Evolutionary conservation across 2,329 filamentous ascomycete species (phyloP).

Genomic region (Colletotrichum scovillei): DNA sequence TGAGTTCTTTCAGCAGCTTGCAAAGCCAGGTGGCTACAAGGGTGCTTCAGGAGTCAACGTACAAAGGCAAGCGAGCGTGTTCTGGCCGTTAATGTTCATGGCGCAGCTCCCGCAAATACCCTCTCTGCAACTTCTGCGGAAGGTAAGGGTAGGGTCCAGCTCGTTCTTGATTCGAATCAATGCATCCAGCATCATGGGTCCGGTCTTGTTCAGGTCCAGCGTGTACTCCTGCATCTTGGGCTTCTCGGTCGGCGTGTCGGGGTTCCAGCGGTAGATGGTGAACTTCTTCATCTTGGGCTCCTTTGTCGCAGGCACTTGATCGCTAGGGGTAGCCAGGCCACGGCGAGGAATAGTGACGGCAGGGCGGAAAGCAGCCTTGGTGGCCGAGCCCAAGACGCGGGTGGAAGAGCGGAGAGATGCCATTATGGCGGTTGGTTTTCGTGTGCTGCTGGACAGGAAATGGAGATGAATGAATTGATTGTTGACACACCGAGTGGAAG

Average conservation of each 20-base stretch:
- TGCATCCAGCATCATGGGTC: conserved; percentile 97
- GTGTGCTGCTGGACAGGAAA: background rate
- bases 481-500: conserved; percentile 2
- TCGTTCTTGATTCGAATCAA: conserved; percentile 99
- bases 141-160: conserved; percentile 94
- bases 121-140: conserved; percentile 95
- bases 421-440: conserved; percentile 54
- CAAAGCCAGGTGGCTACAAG: background rate
- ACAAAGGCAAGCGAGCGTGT: conserved; percentile 98
- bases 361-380: conserved; percentile 50
- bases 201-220: conserved; percentile 97
- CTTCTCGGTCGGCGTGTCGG: conserved; percentile 91
- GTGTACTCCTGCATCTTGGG: conserved; percentile 95
- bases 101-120: conserved; percentile 98
- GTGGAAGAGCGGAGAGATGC: conserved; percentile 71
- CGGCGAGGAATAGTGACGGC: conserved; percentile 55
- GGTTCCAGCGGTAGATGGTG: conserved; percentile 99
- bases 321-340: conserved; percentile 66
- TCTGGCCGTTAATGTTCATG: conserved; percentile 99
- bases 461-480: background rate
- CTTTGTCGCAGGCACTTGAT: conserved; percentile 67
- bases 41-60: conserved; percentile 55
- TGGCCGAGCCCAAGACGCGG: conserved; percentile 61
- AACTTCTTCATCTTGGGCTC: conserved; percentile 89
- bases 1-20: background rate